Evolutionary conservation across 1,139 yeast species (phyloP), one percentile per base, ranked within the genome.

Genomic region (Debaryomyces udenii): DNA sequence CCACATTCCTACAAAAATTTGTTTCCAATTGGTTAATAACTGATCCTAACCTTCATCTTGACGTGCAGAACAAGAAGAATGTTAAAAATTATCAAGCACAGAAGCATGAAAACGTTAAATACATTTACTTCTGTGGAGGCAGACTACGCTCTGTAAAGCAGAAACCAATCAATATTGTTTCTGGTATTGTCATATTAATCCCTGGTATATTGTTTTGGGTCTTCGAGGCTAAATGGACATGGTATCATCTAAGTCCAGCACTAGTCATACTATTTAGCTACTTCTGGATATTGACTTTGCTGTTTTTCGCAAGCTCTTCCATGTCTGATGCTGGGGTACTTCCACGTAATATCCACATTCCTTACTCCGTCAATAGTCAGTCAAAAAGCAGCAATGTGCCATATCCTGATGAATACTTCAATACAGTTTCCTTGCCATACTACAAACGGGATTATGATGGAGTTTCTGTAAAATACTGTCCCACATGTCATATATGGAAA

Each of bases 281-380:
- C 54, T 52, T 76, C 27, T 83, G 86, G 85, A 34, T 70, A 3
- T 51, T 80, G 34, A 57, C 80, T 1, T 14, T 78, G 1, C 40
- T 60, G 5, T 74, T 80, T 39, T 81, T 81, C 48, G 45, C 81
- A 5, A 73, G 66, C 45, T 82, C 85, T 0, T 71, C 86, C 0
- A 67, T 80, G 1, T 62, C 76, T 9, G 95, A 87, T 52, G 88
- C 95, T 0, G 96, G 96, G 1, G 63, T 74, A 1, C 56, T 85
- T n/a, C 91, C 95, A 0, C 66, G 82, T 44, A 84, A 85, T 55
- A 58, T 83, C 4, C 94, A 87, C 51, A 35, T 81, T 1, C 76
- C 83, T 0, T 30, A 31, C 15, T 28, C 36, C 17, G 35, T 49
- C 6, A 31, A 14, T 4, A 16, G 27, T 10, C 42, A 42, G 10